Conservation (phyloP, 2,329 filamentous ascomycete species). For the Aspergillus floridensis region DNA sequence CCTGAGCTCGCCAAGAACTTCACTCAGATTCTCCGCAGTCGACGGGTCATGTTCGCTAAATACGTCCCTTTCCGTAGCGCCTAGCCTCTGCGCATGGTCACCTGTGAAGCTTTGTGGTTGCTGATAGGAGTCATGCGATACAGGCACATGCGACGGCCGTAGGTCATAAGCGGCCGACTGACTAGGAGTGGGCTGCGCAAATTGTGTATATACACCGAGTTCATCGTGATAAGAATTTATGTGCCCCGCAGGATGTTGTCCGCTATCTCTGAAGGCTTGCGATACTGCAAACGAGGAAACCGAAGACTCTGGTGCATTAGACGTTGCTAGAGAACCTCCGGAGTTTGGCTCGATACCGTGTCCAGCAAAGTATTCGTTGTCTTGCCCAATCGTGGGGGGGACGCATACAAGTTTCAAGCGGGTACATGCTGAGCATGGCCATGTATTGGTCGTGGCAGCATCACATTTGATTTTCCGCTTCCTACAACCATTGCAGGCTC, state of each 20-base stretch:
- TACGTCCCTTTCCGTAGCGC: conserved; percentile 43
- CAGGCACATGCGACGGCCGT: conserved; percentile 31
- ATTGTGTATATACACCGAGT: conserved; percentile 42
- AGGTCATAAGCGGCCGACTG: conserved; percentile 33
- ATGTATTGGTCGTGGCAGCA: conserved; percentile 92
- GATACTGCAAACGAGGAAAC: conserved; percentile 55
- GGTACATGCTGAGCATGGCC: conserved; percentile 93
- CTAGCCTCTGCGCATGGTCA: conserved; percentile 26
- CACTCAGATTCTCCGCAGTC: conserved; percentile 68
- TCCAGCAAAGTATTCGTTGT: conserved; percentile 50
- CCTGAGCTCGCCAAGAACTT: conserved; percentile 80
- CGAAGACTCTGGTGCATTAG: conserved; percentile 48
- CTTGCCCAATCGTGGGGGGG: conserved; percentile 77
- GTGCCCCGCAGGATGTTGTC: conserved; percentile 52
- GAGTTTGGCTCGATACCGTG: conserved; percentile 28
- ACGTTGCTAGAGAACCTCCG: conserved; percentile 19
- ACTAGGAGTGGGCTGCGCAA: conserved; percentile 28
- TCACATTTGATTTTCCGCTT: conserved; percentile 98
- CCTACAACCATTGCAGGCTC: conserved; percentile 92
- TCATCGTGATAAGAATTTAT: conserved; percentile 43
- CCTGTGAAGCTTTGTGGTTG: conserved; percentile 28
- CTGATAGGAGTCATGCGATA: conserved; percentile 30
- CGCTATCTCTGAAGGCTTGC: conserved; percentile 43
- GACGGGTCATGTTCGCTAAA: conserved; percentile 63
- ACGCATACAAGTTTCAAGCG: conserved; percentile 91